These are phyloP conservation scores for Luvunga scandens DNA, from an alignment of 345 rosid genomes.

Conservation along the genomic window DNA sequence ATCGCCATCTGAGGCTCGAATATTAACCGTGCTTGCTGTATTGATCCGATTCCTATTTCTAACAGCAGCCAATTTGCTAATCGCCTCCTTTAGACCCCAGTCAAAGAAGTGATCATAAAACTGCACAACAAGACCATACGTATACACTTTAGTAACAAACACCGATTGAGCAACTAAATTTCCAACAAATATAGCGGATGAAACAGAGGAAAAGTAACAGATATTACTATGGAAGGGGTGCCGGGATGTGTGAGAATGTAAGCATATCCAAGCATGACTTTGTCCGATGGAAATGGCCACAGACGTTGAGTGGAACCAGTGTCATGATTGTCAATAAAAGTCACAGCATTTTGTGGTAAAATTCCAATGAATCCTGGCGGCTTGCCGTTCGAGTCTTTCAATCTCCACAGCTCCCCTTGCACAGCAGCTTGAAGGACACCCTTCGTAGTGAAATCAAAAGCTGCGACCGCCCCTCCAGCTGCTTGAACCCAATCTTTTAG, in stretches of 20 bases:
- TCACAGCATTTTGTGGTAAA: constrained; percentile 68
- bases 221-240: constrained; percentile 62
- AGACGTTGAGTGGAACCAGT: constrained; percentile 58
- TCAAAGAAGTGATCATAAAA: constrained; percentile 81
- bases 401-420: constrained; percentile 72
- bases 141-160: too few species aligned
- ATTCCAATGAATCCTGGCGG: constrained; percentile 81
- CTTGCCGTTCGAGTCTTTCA: constrained; percentile 71
- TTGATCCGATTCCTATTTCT: constrained; percentile 47
- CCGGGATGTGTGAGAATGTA: constrained; percentile 95
- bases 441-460: constrained; percentile 89
- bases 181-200: too few species aligned
- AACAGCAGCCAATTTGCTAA: constrained; percentile 41
- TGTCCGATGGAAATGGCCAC: constrained; percentile 79
- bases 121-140: constrained; percentile 27
- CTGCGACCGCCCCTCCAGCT: constrained; percentile 57
- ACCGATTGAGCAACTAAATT: too few species aligned
- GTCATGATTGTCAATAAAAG: constrained; percentile 85
- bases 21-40: constrained; percentile 43
- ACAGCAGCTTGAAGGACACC: constrained; percentile 80
- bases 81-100: constrained; percentile 59
- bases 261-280: constrained; percentile 85
- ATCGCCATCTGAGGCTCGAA: constrained; percentile 59
- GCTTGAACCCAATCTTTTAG: constrained; percentile 60
- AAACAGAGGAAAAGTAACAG: background rate